Evolutionary conservation across 495 filamentous ascomycete species (phyloP), one percentile per base, ranked within the genome.

Genomic region (Neurospora hispaniola): DNA sequence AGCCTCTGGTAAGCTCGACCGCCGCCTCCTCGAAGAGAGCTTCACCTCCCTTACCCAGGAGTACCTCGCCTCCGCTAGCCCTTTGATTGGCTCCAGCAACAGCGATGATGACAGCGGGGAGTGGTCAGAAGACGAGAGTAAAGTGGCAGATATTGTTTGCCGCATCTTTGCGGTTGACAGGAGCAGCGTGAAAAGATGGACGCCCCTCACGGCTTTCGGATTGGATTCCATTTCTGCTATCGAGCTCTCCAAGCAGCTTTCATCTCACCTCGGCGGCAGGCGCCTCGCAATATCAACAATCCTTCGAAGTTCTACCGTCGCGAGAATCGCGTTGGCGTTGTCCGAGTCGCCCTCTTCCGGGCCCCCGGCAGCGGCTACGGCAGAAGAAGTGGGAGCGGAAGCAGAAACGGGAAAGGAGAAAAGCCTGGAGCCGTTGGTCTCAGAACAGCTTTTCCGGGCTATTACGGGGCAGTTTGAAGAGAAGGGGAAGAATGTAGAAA

Each of bases 141-240:
- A 85, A 59, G 80, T 91, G 44, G 81, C 87, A 20, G 77, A 82
- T 14, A 78, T 86, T 0, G 77, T 88, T 3, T 66, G 81, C 3
- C 68, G 75, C 5, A 79, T 80, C 1, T 81, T 94, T 69, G 66
- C 74, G 11, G 81, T 82, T 31, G 79, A 85, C 40, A 87, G 80
- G 0, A 89, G 85, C 1, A 88, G 90, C 62, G 86, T 92, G 69
- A 86, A 68, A 41, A 77, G 81, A 48, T 86, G 84, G 84, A 83
- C 81, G 16, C 81, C 85, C 8, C 81, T 86, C 9, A 73, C 76
- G 9, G 74, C 82, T 31, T 82, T 94, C 7, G 93, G 93, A 0
- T 79, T 96, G 27, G 93, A 96, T 78, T 95, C 93, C 0, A 89
- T 96, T n/a, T 90, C 89, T 39, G 92, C 91, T 0, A 94, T 96